These are phyloP conservation scores for Chaetomium fimeti DNA, from an alignment of 495 filamentous ascomycete genomes.

Conservation along the genomic window DNA sequence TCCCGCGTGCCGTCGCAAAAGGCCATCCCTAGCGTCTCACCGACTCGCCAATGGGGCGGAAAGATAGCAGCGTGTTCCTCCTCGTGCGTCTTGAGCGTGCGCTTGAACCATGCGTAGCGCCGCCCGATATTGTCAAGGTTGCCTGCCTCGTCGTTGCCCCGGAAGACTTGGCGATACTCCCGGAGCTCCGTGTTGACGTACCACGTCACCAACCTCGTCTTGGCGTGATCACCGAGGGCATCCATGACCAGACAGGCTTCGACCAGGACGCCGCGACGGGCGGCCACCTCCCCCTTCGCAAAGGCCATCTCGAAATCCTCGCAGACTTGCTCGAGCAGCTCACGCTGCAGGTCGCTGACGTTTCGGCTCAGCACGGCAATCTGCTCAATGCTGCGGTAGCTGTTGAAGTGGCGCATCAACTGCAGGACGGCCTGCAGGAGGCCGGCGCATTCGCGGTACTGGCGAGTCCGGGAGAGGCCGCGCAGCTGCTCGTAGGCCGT, in stretches of 20 bases:
- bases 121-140: slow-evolving; percentile 96
- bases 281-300: slow-evolving; percentile 78
- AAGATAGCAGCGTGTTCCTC: slow-evolving; percentile 90
- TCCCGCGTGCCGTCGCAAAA: slow-evolving; percentile 95
- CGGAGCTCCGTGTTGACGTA: slow-evolving; percentile 97
- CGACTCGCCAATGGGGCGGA: slow-evolving; percentile 82
- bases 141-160: slow-evolving; percentile 94
- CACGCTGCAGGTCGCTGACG: slow-evolving; percentile 90
- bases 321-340: slow-evolving; percentile 93
- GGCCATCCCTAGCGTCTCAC: slow-evolving; percentile 84
- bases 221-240: slow-evolving; percentile 86
- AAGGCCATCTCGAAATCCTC: slow-evolving; percentile 97
- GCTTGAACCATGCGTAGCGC: slow-evolving; percentile 92
- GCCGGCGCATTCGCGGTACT: slow-evolving; percentile 95
- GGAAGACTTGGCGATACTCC: slow-evolving; percentile 93
- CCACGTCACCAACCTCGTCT: slow-evolving; percentile 83
- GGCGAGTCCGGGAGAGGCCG: slow-evolving; percentile 75
- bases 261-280: slow-evolving; percentile 66
- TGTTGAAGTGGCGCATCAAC: slow-evolving; percentile 98
- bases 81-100: slow-evolving; percentile 94
- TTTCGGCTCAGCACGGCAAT: slow-evolving; percentile 91
- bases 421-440: slow-evolving; percentile 94
- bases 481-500: slow-evolving; percentile 96
- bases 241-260: slow-evolving; percentile 95
- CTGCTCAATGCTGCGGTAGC: slow-evolving; percentile 95